Evolutionary conservation across 495 filamentous ascomycete species (phyloP).

Genomic region (Penicillium pancosmium): DNA sequence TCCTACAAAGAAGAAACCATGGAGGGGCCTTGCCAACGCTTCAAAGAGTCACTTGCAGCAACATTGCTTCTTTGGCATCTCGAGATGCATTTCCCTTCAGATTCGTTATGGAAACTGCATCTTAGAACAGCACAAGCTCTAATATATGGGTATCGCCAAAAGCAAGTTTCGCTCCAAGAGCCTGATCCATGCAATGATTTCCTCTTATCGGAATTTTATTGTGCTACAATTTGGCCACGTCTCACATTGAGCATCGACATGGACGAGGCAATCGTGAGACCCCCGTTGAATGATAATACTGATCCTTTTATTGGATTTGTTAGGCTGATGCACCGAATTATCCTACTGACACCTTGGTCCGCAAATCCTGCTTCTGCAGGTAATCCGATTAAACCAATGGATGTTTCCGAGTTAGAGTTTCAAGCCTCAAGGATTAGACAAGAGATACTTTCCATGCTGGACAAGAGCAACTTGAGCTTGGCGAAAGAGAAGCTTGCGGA

Average conservation of each 20-base stretch:
- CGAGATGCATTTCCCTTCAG: neutral
- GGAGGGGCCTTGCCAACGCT: neutral
- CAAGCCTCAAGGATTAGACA: neutral
- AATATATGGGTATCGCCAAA: neutral
- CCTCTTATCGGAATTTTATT: neutral
- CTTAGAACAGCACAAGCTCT: neutral
- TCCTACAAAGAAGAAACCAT: neutral
- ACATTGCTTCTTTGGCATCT: neutral
- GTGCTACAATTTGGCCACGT: conserved; percentile 1
- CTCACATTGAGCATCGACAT: neutral
- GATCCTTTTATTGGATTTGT: conserved; percentile 2
- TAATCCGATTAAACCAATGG: neutral
- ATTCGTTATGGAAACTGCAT: neutral
- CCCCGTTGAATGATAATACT: neutral
- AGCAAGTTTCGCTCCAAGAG: neutral
- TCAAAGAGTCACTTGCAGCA: neutral
- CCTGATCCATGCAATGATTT: neutral
- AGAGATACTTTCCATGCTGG: neutral
- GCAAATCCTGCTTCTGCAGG: neutral
- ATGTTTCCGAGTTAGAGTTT: neutral
- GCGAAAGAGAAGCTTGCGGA: neutral
- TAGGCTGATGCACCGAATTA: neutral
- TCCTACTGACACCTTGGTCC: neutral
- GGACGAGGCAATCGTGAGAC: neutral
- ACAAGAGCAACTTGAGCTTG: neutral